Evolutionary conservation across 768 basidiomycete species (phyloP).

Genomic region (Termitomyces heimii): DNA sequence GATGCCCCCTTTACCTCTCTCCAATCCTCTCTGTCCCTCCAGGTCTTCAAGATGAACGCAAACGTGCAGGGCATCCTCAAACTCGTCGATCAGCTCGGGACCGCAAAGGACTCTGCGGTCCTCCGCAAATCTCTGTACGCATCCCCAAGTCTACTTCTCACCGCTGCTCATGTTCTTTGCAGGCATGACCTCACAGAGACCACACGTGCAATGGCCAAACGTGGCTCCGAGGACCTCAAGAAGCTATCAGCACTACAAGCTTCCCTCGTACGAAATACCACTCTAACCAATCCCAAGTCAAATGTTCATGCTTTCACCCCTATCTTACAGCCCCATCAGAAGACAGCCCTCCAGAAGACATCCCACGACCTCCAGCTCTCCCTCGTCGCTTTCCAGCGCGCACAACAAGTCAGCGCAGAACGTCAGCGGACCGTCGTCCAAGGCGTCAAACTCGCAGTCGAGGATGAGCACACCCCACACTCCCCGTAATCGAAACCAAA

Average conservation of each 20-base stretch:
- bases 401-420: constrained; percentile 87
- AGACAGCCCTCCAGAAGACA: constrained; percentile 84
- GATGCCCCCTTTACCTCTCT: constrained; percentile 72
- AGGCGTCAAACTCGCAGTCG: constrained; percentile 77
- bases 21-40: constrained; percentile 78
- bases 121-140: constrained; percentile 84
- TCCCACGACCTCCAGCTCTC: constrained; percentile 91
- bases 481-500: too few relatives aligned
- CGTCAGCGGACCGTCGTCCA: constrained; percentile 86
- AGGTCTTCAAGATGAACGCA: constrained; percentile 98
- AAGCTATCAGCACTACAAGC: constrained; percentile 67
- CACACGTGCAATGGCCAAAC: constrained; percentile 92
- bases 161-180: not conserved
- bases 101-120: constrained; percentile 67
- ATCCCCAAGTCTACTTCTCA: not conserved
- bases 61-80: constrained; percentile 95
- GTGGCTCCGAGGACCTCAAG: constrained; percentile 91
- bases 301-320: not conserved
- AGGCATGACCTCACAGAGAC: constrained; percentile 95
- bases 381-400: constrained; percentile 85
- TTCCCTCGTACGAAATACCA: constrained; percentile 41
- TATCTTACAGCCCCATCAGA: constrained; percentile 63
- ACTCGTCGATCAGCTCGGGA: constrained; percentile 95
- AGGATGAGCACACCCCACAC: constrained; percentile 48
- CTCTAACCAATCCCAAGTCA: not conserved